Evolutionary conservation across 441 rosid species (phyloP).

Genomic region (Adansonia gregorii): DNA sequence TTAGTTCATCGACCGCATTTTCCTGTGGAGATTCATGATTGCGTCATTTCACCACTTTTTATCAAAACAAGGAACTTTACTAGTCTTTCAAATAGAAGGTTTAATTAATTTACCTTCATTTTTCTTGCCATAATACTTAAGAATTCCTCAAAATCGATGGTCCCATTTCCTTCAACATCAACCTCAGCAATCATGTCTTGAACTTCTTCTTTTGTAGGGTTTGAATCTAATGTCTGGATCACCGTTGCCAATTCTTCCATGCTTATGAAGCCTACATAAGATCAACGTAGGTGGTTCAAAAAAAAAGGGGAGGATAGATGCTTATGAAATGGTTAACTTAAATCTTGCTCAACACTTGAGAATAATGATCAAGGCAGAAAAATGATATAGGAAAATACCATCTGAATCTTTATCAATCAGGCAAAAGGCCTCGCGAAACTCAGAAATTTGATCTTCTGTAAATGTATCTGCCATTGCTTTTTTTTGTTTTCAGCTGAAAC

Average conservation of each 20-base stretch:
- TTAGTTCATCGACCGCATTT: conserved; percentile 51
- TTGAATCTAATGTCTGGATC: conserved; percentile 47
- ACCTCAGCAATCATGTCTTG: conserved; percentile 52
- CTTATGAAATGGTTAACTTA: neutral
- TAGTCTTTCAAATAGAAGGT: neutral
- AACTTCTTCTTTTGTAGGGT: conserved; percentile 54
- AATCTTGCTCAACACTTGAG: neutral
- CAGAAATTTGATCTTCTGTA: conserved; percentile 52
- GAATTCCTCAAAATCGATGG: conserved; percentile 51
- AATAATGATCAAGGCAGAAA: neutral
- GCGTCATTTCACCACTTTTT: neutral
- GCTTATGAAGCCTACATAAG: conserved; percentile 47
- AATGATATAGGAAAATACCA: conserved; percentile 31
- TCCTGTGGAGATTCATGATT: conserved; percentile 36
- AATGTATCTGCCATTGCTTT: conserved; percentile 47
- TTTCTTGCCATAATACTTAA: conserved; percentile 51
- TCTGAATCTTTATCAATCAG: conserved; percentile 59
- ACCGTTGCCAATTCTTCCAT: conserved; percentile 48
- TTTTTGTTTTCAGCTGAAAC: neutral
- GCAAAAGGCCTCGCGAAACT: conserved; percentile 60
- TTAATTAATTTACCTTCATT: conserved; percentile 40
- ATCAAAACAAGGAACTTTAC: neutral
- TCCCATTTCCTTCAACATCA: conserved; percentile 46
- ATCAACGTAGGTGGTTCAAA: neutral
- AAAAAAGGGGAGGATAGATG: neutral